Base-by-base conservation (phyloP, 495 filamentous ascomycete species). In the Rhypophila decipiens region DNA sequence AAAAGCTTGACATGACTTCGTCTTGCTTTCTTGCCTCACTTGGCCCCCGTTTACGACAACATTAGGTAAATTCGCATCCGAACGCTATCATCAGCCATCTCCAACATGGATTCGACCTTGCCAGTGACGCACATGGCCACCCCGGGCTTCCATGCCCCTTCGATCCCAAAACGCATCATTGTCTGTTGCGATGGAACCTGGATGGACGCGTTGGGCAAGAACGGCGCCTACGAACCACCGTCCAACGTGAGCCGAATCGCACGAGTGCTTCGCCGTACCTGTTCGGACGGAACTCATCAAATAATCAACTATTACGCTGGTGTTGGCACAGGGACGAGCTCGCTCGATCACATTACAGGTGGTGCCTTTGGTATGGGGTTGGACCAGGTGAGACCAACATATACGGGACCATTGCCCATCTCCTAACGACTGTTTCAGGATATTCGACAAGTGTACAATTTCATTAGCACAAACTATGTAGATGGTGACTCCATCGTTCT, bases 401-500 rank as follows among this genome's bases (percentile, higher is more conserved):
- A 27, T 9, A 7, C 23, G 24, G 11, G n/a, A 17, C 13, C 29
- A 36, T 40, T 50, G 19, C 5, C 20, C 22, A 27, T 35, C 33
- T 13, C 20, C 15, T 15, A 15, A 46, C 43, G 2, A 1, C 12
- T n/a, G 13, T 7, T 10, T 12, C n/a, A 60, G 53, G 57, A 83
- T 49, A 78, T 87, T 39, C 68, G 79, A 4, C 77, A 82, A 53
- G 78, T 72, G 1, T 87, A 87, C 62, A 74, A 72, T 34, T 86
- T 85, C 59, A 55, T 86, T 35, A 70, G 72, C 37, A 75, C 76
- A 42, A 87, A 87, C 65, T 85, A 78, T 51, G 62, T 71, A 17
- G 71, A 73, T 19, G 75, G 76, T 19, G 84, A 87, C 56, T 75
- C 81, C 48, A 84, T 87, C 23, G 70, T 85, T 45, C 65, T 87